Conservation (phyloP, 129 eudicot genomes). For the Lactuca saligna region DNA sequence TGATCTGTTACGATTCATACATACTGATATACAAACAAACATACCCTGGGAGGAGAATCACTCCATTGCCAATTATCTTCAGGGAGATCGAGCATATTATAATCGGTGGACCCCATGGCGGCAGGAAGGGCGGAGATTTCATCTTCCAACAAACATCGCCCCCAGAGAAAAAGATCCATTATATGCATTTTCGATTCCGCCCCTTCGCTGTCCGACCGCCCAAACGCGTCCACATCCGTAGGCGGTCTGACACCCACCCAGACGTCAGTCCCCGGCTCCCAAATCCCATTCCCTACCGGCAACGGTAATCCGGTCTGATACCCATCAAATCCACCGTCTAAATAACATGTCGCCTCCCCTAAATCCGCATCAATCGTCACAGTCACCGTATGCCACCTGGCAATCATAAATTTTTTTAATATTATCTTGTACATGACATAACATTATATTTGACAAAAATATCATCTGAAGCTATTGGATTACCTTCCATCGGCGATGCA, state of each 20-base stretch:
- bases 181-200: constrained; percentile 90
- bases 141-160: constrained; percentile 90
- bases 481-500: constrained; percentile 99
- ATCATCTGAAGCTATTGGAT: background rate
- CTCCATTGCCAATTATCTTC: constrained; percentile 98
- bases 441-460: no score
- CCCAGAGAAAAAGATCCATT: constrained; percentile 99
- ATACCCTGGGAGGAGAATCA: constrained; percentile 90
- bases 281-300: constrained; percentile 54
- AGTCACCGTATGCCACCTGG: constrained; percentile 97
- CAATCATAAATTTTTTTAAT: background rate
- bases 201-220: constrained; percentile 98
- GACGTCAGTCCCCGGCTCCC: constrained; percentile 94
- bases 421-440: background rate
- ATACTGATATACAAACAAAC: constrained; percentile 20
- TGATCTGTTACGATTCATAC: no score
- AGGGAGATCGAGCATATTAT: constrained; percentile 66
- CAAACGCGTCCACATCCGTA: constrained; percentile 82
- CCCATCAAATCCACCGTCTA: constrained; percentile 94
- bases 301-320: constrained; percentile 79
- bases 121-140: constrained; percentile 85
- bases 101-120: constrained; percentile 68
- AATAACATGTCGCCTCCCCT: constrained; percentile 93
- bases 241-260: constrained; percentile 97
- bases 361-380: constrained; percentile 90